phyloP scores from a whole-genome alignment of 2,329 filamentous ascomycete genomes.

The Alternaria panax region DNA sequence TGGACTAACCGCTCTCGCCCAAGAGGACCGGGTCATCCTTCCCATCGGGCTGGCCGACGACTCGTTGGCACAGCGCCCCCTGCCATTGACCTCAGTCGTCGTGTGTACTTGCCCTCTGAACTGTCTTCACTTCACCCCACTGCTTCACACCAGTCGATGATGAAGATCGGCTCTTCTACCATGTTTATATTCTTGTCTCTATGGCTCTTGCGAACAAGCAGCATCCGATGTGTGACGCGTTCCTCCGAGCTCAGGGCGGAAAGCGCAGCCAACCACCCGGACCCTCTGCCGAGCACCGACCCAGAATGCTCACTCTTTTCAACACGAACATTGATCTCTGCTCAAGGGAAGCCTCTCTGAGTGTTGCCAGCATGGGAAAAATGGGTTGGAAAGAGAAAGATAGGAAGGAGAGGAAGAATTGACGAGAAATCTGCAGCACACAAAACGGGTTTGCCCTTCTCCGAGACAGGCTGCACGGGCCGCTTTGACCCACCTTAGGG shows the following conservation, averaged over 20 bases:
- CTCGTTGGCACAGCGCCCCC: constrained; percentile 1
- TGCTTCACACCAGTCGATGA: neutral
- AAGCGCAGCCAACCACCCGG: neutral
- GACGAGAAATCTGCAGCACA: neutral
- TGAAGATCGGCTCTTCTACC: neutral
- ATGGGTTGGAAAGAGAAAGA: neutral
- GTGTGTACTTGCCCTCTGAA: neutral
- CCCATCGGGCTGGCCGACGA: too few species aligned
- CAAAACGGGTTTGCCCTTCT: neutral
- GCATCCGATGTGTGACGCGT: neutral
- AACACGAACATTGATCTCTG: neutral
- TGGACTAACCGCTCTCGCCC: constrained; percentile 3
- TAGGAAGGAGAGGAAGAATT: neutral
- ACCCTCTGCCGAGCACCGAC: neutral
- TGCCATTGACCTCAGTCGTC: neutral
- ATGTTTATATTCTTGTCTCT: neutral
- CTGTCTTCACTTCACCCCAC: neutral
- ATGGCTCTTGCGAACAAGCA: neutral
- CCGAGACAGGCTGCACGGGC: neutral
- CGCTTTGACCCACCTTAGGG: neutral
- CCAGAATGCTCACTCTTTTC: neutral
- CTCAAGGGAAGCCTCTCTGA: neutral
- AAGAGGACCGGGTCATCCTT: constrained; percentile 3
- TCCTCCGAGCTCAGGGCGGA: neutral
- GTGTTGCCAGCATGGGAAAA: neutral